Evolutionary conservation across 1,284 basidiomycete species (phyloP), one percentile per base, ranked within the genome.

Genomic region (Termitomyces sp.): DNA sequence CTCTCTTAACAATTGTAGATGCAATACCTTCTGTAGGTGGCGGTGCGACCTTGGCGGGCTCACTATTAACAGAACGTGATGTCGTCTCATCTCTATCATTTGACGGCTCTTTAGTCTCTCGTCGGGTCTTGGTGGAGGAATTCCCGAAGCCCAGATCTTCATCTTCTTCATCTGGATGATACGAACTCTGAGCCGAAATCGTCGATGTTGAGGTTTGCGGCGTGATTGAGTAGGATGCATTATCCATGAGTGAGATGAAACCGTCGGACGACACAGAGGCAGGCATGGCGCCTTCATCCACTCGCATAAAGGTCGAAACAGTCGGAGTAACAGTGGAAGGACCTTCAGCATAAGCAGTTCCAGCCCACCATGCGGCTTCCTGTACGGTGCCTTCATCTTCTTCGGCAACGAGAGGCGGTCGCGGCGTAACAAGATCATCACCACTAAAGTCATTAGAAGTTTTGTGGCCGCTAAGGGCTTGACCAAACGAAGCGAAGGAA

Each of bases 61-160:
- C 56, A 28, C 61, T 26, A 21, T 56, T 37, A 8, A 58, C 19
- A 16, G 60, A 34, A 10, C 53, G 28, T 35, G 50, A 37, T 8
- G 57, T 54, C 14, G 53, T 57, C 26, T 67, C 62, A 40, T 67
- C 63, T 10, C 59, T 66, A 46, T 66, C 61, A 19, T 62, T 61
- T 14, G 65, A 61, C 3, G 64, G 61, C 48, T 73, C 71, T 52
- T 62, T 68, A 9, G n/a, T 13, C 67, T 71, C 78, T 47, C 61
- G 66, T 30, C 77, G 74, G 3, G 26, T 3, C 28, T 49, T 53
- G 19, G 43, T 39, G 6, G 46, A 49, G 16, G 72, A 73, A 65
- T 97, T 99, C 10, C 95, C 92, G 54, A 99, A 79, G 2, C 97
- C 96, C 35, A 98, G 79, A 62, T 97, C 93, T 47, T 95, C 93